Percentiles rank a stretch among this genome's conserved stretches.
phyloP scores from a whole-genome alignment of 306 rosid genomes.

The Rubus idaeus region DNA sequence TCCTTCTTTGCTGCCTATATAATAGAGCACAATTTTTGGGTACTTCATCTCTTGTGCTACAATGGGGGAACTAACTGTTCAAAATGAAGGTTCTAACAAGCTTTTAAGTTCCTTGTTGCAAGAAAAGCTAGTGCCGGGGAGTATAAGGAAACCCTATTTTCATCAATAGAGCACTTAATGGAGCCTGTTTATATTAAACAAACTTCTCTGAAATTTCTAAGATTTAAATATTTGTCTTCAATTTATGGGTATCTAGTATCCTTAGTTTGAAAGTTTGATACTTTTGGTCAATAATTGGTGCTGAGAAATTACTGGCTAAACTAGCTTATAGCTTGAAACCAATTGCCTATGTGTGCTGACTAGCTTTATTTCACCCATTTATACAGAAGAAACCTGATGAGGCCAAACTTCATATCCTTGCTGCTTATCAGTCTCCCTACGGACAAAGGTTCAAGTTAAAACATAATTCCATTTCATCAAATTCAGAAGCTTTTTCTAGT shows the following conservation, averaged over 20 bases:
- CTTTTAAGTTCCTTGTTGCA: not conserved
- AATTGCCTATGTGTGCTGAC: conserved; percentile 9
- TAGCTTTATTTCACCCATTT: conserved; percentile 14
- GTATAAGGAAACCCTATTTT: not conserved
- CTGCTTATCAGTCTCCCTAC: conserved; percentile 72
- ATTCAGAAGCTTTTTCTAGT: not conserved
- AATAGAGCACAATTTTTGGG: not conserved
- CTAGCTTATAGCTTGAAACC: conserved; percentile 8
- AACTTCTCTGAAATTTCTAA: not conserved
- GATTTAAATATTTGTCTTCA: not conserved
- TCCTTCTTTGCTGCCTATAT: not conserved
- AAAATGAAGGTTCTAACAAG: not conserved
- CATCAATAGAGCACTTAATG: not conserved
- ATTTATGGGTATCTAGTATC: not conserved
- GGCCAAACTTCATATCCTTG: conserved; percentile 62
- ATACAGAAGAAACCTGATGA: conserved; percentile 54
- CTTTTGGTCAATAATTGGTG: not conserved
- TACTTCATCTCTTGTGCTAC: not conserved
- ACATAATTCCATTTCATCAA: not conserved
- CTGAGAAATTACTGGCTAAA: conserved; percentile 3
- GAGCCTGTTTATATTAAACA: not conserved
- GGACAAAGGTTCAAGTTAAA: conserved; percentile 68
- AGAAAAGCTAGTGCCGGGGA: not conserved
- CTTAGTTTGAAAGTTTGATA: not conserved
- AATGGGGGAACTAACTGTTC: not conserved